Percentiles rank a stretch among this genome's conserved stretches.
These are phyloP conservation scores for Xylariaceae sp. DNA, from an alignment of 2,329 filamentous ascomycete species.

Conservation along the genomic window DNA sequence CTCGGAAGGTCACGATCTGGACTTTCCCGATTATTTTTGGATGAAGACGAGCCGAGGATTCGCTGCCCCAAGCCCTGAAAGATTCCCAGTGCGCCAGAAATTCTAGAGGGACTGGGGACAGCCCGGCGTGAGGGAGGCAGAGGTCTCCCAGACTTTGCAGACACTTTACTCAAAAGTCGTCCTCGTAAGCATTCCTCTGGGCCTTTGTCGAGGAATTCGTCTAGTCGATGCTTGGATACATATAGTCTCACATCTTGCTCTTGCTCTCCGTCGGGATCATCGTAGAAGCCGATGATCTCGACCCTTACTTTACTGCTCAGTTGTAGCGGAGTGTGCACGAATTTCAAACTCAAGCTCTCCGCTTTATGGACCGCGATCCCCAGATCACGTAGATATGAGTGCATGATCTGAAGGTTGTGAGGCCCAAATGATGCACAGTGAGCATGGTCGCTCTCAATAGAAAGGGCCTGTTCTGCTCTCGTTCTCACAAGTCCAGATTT, in stretches of 20 bases:
- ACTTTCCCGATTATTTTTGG: conserved; percentile 13
- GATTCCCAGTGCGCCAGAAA: conserved; percentile 23
- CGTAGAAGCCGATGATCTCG: conserved; percentile 60
- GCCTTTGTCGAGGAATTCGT: conserved; percentile 55
- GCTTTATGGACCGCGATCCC: conserved; percentile 38
- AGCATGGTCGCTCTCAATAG: conserved; percentile 54
- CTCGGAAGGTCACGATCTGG: conserved; percentile 10
- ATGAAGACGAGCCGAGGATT: conserved; percentile 20
- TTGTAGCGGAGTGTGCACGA: conserved; percentile 44
- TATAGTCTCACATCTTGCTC: conserved; percentile 47
- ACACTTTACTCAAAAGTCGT: conserved; percentile 39
- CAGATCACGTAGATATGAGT: conserved; percentile 38
- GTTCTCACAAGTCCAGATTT: conserved; percentile 53
- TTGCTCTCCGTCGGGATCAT: conserved; percentile 43
- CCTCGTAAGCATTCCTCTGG: conserved; percentile 54
- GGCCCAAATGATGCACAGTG: conserved; percentile 54
- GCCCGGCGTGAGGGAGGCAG: conserved; percentile 9
- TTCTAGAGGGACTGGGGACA: conserved; percentile 7
- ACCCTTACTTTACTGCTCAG: conserved; percentile 54
- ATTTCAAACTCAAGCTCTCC: conserved; percentile 31
- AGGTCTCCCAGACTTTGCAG: conserved; percentile 21
- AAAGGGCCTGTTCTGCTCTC: conserved; percentile 50
- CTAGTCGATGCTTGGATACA: conserved; percentile 48
- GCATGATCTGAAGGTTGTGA: conserved; percentile 48
- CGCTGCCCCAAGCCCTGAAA: conserved; percentile 29